A percentile compares a stretch with the other conserved stretches of the same genome.
Conservation (phyloP, 169 alveolate genomes). For the Plasmodium fragile region DNA sequence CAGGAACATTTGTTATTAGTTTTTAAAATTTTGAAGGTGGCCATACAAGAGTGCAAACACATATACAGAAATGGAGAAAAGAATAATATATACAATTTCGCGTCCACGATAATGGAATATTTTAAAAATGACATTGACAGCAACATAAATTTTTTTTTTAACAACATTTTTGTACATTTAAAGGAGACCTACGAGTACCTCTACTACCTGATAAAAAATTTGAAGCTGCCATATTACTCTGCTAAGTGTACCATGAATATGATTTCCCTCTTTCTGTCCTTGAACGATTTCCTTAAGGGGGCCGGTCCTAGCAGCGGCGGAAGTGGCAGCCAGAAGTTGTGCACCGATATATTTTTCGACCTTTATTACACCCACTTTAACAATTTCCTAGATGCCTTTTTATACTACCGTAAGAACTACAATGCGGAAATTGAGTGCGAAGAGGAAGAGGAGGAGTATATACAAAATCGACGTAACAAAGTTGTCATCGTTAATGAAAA, state of each 20-base stretch:
- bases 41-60: conserved; percentile 72
- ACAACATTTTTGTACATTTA: conserved; percentile 48
- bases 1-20: conserved; percentile 71
- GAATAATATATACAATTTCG: conserved; percentile 62
- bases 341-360: conserved; percentile 60
- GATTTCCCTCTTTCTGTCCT: conserved; percentile 69
- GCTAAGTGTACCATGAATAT: conserved; percentile 74
- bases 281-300: conserved; percentile 28
- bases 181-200: conserved; percentile 75
- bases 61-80: conserved; percentile 63
- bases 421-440: conserved; percentile 52
- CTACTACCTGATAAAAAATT: conserved; percentile 58
- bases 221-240: conserved; percentile 66
- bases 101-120: conserved; percentile 63
- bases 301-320: background rate
- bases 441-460: conserved; percentile 35
- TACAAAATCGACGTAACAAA: conserved; percentile 24
- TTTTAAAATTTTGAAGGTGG: conserved; percentile 56
- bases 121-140: conserved; percentile 74
- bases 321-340: conserved; percentile 18
- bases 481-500: conserved; percentile 34
- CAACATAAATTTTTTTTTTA: conserved; percentile 45
- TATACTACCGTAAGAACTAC: conserved; percentile 56
- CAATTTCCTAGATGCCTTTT: conserved; percentile 43
- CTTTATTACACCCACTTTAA: conserved; percentile 50